phyloP scores from a whole-genome alignment of 2,329 filamentous ascomycete genomes.

The Gaeumannomyces tritici region DNA sequence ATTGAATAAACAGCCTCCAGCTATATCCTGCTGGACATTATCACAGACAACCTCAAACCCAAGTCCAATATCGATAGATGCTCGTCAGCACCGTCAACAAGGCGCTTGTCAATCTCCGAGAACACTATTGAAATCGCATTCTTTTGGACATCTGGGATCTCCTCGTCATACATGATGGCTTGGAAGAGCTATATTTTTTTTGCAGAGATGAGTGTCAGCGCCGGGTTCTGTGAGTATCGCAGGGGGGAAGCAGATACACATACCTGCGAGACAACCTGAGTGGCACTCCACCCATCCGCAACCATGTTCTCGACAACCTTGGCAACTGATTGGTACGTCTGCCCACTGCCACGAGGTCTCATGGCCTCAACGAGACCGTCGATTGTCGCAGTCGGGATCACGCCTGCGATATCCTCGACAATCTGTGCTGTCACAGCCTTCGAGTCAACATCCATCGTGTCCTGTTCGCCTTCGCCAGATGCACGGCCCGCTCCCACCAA shows the following conservation, averaged over 20 bases:
- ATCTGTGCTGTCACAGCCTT: conserved; percentile 63
- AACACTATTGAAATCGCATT: conserved; percentile 84
- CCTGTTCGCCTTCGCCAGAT: conserved; percentile 30
- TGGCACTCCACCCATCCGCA: conserved; percentile 93
- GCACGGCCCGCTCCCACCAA: conserved; percentile 57
- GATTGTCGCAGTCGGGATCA: conserved; percentile 72
- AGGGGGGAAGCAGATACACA: conserved; percentile 12
- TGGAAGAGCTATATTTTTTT: conserved; percentile 58
- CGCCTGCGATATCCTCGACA: conserved; percentile 91
- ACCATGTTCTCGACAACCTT: conserved; percentile 82
- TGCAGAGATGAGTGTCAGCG: conserved; percentile 8
- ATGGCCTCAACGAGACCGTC: conserved; percentile 63
- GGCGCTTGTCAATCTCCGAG: conserved; percentile 86
- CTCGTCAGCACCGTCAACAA: conserved; percentile 92
- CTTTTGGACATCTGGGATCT: conserved; percentile 76
- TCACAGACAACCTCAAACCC: conserved; percentile 67
- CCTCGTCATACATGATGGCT: conserved; percentile 72
- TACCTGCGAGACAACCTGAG: conserved; percentile 76
- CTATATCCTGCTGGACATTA: conserved; percentile 42
- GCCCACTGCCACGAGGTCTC: conserved; percentile 55
- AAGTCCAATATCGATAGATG: conserved; percentile 86
- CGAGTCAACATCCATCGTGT: conserved; percentile 51
- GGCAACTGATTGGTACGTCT: conserved; percentile 64
- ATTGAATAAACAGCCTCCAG: not conserved
- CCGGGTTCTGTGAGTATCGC: conserved; percentile 6